Conservation (phyloP, 306 rosid species). For the Ochetophila trinervis region DNA sequence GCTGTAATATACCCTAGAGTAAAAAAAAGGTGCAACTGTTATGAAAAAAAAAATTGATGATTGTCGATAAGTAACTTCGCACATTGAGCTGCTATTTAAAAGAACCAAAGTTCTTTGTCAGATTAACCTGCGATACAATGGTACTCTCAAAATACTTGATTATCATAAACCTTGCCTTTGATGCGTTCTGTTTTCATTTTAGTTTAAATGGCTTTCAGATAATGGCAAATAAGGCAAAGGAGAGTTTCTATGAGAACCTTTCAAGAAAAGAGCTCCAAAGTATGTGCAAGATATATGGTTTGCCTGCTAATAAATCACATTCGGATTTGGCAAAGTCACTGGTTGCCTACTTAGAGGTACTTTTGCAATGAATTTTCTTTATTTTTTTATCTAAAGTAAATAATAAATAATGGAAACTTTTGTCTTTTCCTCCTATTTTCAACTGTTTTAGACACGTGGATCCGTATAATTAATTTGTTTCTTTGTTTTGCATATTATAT, state of each 20-base stretch:
- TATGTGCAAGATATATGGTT: constrained; percentile 32
- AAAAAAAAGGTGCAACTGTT: too few species aligned
- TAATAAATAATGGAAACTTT: neutral
- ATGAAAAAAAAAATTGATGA: too few species aligned
- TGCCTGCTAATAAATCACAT: constrained; percentile 38
- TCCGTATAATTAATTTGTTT: neutral
- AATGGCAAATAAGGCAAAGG: constrained; percentile 30
- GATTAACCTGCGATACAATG: neutral
- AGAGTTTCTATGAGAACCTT: constrained; percentile 23
- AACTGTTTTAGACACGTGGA: neutral
- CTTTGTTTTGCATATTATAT: neutral
- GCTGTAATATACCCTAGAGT: too few species aligned
- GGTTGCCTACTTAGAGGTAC: constrained; percentile 28
- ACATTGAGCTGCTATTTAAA: too few species aligned
- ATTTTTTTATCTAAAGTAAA: neutral
- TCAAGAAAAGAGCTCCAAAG: constrained; percentile 39
- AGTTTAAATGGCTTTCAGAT: constrained; percentile 4
- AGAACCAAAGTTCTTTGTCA: too few species aligned
- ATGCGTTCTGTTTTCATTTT: neutral
- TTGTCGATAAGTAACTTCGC: too few species aligned
- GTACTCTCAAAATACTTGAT: neutral
- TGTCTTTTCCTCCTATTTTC: neutral
- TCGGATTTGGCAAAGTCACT: constrained; percentile 30
- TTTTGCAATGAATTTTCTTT: neutral
- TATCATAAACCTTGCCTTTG: neutral